phyloP scores from a whole-genome alignment of 2,329 filamentous ascomycete genomes.

The Aspergillus amoenus region DNA sequence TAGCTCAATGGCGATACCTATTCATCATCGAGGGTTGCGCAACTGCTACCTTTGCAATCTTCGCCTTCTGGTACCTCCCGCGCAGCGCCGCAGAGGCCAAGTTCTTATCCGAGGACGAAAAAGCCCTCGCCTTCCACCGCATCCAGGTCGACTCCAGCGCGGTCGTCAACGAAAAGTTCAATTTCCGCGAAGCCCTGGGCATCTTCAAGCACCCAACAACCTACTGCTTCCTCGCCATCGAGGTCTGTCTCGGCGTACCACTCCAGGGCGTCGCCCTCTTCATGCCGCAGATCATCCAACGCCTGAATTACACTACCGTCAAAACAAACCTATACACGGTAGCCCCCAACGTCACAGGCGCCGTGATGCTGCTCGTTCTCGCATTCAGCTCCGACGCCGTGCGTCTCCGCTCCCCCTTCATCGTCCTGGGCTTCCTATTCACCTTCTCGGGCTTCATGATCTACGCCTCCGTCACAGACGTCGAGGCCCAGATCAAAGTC shows the following conservation, averaged over 20 bases:
- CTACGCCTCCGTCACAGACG: slow-evolving; percentile 67
- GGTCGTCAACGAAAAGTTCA: slow-evolving; percentile 32
- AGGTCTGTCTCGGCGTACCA: slow-evolving; percentile 31
- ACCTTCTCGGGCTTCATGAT: slow-evolving; percentile 78
- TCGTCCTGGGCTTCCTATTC: slow-evolving; percentile 70
- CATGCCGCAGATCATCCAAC: slow-evolving; percentile 29
- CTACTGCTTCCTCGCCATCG: slow-evolving; percentile 28
- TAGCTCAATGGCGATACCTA: slow-evolving; percentile 46
- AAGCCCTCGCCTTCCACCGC: slow-evolving; percentile 36
- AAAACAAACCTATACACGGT: slow-evolving; percentile 68
- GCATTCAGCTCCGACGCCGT: slow-evolving; percentile 54
- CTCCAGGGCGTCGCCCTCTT: slow-evolving; percentile 30
- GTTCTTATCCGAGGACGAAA: slow-evolving; percentile 41
- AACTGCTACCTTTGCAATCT: slow-evolving; percentile 40
- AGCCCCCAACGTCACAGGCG: slow-evolving; percentile 71
- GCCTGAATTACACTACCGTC: slow-evolving; percentile 49
- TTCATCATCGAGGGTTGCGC: slow-evolving; percentile 47
- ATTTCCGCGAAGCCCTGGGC: slow-evolving; percentile 27
- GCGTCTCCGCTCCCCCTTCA: slow-evolving; percentile 56
- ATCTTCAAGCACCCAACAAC: slow-evolving; percentile 30
- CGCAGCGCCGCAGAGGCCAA: slow-evolving; percentile 37
- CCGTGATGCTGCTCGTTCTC: slow-evolving; percentile 66
- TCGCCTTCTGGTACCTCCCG: slow-evolving; percentile 43
- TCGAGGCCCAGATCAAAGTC: slow-evolving; percentile 59
- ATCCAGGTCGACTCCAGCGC: slow-evolving; percentile 36